Conservation (phyloP, 2,329 filamentous ascomycete species). For the Exophiala sp. region DNA sequence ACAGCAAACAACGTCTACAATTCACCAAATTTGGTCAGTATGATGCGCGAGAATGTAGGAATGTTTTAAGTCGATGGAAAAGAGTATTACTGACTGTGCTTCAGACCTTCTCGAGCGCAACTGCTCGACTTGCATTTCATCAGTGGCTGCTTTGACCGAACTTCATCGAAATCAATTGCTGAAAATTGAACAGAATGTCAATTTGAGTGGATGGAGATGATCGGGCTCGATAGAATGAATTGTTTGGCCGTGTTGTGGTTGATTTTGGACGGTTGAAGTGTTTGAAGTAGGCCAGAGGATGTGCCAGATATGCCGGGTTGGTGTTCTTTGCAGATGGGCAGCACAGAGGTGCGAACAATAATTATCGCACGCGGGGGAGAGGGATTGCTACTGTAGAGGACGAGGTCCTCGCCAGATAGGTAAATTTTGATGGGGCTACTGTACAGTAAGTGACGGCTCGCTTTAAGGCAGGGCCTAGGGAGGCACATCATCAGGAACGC, state of each 20-base stretch:
- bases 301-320: conserved; percentile 8
- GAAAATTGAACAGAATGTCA: conserved; percentile 38
- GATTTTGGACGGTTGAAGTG: conserved; percentile 31
- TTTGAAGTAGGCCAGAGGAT: conserved; percentile 6
- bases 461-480: too few species aligned
- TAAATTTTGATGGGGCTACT: too few species aligned
- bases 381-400: too few species aligned
- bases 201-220: conserved; percentile 42
- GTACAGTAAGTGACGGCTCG: too few species aligned
- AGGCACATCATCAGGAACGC: too few species aligned
- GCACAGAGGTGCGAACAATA: neutral
- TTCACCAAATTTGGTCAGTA: conserved; percentile 35
- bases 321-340: neutral
- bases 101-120: conserved; percentile 49
- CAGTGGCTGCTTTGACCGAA: conserved; percentile 31
- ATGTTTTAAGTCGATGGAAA: conserved; percentile 29
- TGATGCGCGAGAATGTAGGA: conserved; percentile 30
- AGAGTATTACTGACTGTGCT: conserved; percentile 47
- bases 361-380: neutral
- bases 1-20: conserved; percentile 60
- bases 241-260: conserved; percentile 39
- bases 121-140: conserved; percentile 39
- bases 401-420: too few species aligned
- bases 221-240: conserved; percentile 46
- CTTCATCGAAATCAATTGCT: conserved; percentile 50